Evolutionary conservation across 2,329 filamentous ascomycete species (phyloP), one percentile per base, ranked within the genome.

Genomic region (Aplosporella prunicola): DNA sequence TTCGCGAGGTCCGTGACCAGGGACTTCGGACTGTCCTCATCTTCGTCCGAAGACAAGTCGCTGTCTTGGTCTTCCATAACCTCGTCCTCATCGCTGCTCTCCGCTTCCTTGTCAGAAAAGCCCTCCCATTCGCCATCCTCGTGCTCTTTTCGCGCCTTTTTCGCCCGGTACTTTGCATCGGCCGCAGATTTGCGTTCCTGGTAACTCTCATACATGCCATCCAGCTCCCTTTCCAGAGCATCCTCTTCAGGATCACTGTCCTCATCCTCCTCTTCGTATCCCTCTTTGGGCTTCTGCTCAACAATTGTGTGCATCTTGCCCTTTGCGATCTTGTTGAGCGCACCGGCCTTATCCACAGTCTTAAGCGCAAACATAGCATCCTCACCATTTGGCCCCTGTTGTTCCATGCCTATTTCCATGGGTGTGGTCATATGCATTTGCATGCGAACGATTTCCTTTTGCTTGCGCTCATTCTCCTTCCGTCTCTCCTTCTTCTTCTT

Each of bases 391-490:
- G 84, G 82, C 0, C 85, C 85, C 16, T 74, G 65, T 60, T 91
- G 86, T 55, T 94, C 91, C 64, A 93, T 75, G 52, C 91, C 91
- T 45, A 98, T 94, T 46, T 98, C 91, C 70, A 86, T 91, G 6
- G 91, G 91, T 1, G 87, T 83, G 2, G 80, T 81, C 91, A 98
- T 98, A 64, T 95, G 81, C 67, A 98, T 78, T 61, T 98, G 91
- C 81, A 98, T 82, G 22, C 91, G 79, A n/a, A 93, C 72, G 43
- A 96, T 86, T 47, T 96, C 91, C 49, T 84, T 91, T 49, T 91
- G 84, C 62, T 93, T 96, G 59, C 78, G 78, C 60, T 98, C 91
- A 47, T 98, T 98, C 43, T 93, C 87, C 50, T 74, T 83, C 46
- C 88, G 74, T 48, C 81, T 77, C 51, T 93, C 83, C 50, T 86